Base-by-base conservation (phyloP, 2,329 filamentous ascomycete genomes). In the Botrytis porri region DNA sequence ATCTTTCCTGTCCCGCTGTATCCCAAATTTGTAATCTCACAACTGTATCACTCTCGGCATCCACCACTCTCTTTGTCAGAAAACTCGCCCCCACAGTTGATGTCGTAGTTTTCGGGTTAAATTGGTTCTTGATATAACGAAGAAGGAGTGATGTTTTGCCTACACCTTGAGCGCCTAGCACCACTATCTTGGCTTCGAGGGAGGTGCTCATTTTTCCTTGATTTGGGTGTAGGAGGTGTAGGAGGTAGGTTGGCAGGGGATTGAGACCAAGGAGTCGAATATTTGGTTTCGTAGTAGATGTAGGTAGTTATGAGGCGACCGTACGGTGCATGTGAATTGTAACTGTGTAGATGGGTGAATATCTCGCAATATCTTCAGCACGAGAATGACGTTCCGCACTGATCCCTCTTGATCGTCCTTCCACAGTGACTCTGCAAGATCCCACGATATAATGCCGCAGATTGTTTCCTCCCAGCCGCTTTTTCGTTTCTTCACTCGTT, bases 21-120 rank as follows among this genome's bases (percentile, higher is more conserved):
- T 98, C 95, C 95, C 95, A 98, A 77, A 98, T 97, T 81, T 98
- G 95, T 54, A 98, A 86, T n/a, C 95, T 90, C 51, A 98, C 94
- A 37, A 93, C 87, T 1, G 94, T 96, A 79, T 95, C 93, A 35
- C 92, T 93, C 81, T 97, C 93, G 75, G 89, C 89, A 83, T 98
- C 95, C 77, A 93, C 86, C 74, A 94, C 90, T 79, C 91, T 89
- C 83, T 94, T 94, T 61, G 92, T 92, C 81, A 94, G 86, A 82
- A 94, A 94, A 80, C 90, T 93, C 41, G 92, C 92, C 80, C 92
- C 92, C 73, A 95, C 90, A n/a, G 92, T 95, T 8, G 90, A 92
- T 6, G 78, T 78, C 29, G 76, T 80, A 3, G 83, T 79, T 25
- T 77, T 76, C 22, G 79, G 79, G 22, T 72, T 73, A 75, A 81